Base-by-base conservation (phyloP, 495 filamentous ascomycete genomes). In the Penicillium coprophilum region DNA sequence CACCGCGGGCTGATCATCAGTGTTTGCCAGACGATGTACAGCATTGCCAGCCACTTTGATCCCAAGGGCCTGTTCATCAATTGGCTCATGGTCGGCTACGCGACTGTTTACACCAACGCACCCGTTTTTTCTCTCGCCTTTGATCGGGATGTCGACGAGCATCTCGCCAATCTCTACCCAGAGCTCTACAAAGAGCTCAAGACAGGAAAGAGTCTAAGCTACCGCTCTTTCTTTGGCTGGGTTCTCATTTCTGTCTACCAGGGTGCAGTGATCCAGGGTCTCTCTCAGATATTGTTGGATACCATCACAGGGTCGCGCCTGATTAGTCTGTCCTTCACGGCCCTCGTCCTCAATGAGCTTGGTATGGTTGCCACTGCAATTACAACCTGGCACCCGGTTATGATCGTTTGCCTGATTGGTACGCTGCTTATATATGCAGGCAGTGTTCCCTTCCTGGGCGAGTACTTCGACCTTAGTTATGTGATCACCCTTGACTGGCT, bases 131-230 rank as follows among this genome's bases (percentile, higher is more conserved):
- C 90, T 0, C 85, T 99, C n/a, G 93, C 97, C 7, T 84, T 97
- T 10, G 95, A 99, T 69, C 87, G 86, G 55, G 95, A 99, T 65
- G 93, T 99, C 23, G 91, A 96, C 65, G 92, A 96, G 71, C 81
- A 86, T 23, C 82, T 97, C 19, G 91, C 94, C 32, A 96, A 95
- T 62, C 82, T 97, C 30, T 99, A 97, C 70, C 95, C 95, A 3
- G 95, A 99, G 65, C 80, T 99, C 6, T 99, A 99, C 81, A 95
- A 94, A 59, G 95, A 99, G 65, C 72, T 99, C 10, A 96, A 92
- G 6, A 80, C 82, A 0, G 92, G 92, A 17, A 84, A 86, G 23
- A 90, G 88, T 38, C 76, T 99, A 48, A 91, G 87, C 57, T 96
- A 97, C 72, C 84, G 86, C 30, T 96, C 92, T 28, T 99, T 99